Base-by-base conservation (phyloP, 129 eudicot genomes). In the Chrysanthemum seticuspe region DNA sequence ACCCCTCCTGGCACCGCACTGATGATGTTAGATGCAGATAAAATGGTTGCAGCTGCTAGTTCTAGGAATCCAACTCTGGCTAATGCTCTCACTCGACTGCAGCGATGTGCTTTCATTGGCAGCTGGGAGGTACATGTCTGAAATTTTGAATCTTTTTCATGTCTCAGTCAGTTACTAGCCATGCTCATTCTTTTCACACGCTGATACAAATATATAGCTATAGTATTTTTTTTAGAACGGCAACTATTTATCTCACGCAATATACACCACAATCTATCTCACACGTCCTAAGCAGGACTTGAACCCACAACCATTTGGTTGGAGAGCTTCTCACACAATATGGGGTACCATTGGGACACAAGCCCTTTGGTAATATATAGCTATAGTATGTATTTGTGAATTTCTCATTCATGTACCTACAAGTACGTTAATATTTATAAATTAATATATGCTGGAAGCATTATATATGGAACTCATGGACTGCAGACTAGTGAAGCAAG, bases 41-140 rank as follows among this genome's bases (percentile, higher is more conserved):
- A 94, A 83, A 94, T 94, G 98, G 98, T 94, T 70, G 97, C 98
- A 74, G 98, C 98, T 75, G 98, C 98, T 73, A 88, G 98, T 81
- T 94, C 98, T 60, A 93, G 98, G 36, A 94, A 94, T 71, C 97
- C 97, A 2, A 94, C 98, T 57, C 82, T 94, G 34, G 92, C 90
- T 74, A 85, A 84, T 80, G 98, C 98, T 58, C 87, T 94, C 62
- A 90, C 98, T 62, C 89, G 98, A 60, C 88, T 94, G 29, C 98
- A 94, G 57, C 81, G 98, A 81, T 90, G 98, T 83, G 97, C 98
- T 75, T 90, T 94, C 72, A 94, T 87, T 90, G 97, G 97, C 76
- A 94, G 96, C 78, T 94, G 98, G 98, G 98, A 94, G 98, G 98
- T 94, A 81, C 55, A 36, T 13, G 36, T 15, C 9, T 13, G 15